A percentile compares a stretch with the other conserved stretches of the same genome.
phyloP scores from a whole-genome alignment of 2,329 filamentous ascomycete genomes.

The Epichloe gansuensis region DNA sequence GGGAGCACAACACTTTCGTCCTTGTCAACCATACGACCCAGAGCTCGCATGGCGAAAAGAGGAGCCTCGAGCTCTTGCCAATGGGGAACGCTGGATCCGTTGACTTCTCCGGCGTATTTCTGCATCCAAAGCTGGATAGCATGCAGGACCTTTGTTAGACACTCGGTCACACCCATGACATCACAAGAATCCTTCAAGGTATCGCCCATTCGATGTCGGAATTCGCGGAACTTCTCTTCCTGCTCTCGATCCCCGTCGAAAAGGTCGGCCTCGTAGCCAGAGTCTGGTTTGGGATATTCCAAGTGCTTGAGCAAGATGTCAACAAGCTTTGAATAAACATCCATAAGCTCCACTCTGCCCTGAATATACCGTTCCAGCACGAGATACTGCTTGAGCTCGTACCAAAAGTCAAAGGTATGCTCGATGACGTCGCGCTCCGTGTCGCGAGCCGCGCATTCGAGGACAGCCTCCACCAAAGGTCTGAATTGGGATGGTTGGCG shows the following conservation, averaged over 20 bases:
- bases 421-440: constrained; percentile 83
- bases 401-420: constrained; percentile 95
- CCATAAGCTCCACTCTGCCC: constrained; percentile 61
- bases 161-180: constrained; percentile 87
- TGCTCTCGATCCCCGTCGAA: constrained; percentile 93
- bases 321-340: constrained; percentile 78
- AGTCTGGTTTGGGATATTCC: constrained; percentile 69
- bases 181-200: constrained; percentile 95
- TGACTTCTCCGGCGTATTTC: constrained; percentile 65
- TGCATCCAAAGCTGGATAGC: constrained; percentile 82
- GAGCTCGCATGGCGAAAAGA: constrained; percentile 85
- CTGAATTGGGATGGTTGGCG: constrained; percentile 72
- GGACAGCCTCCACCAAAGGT: constrained; percentile 71
- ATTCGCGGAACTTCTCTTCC: constrained; percentile 94
- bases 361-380: constrained; percentile 81
- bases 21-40: constrained; percentile 89
- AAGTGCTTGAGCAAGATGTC: constrained; percentile 87
- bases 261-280: constrained; percentile 62
- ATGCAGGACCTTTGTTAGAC: constrained; percentile 75
- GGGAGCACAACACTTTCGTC: constrained; percentile 80
- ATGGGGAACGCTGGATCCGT: constrained; percentile 64
- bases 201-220: constrained; percentile 94
- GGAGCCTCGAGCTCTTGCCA: constrained; percentile 97
- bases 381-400: constrained; percentile 92
- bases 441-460: constrained; percentile 85